A percentile compares a stretch with the other conserved stretches of the same genome.
These are phyloP conservation scores for Aureobasidium sp. DNA, from an alignment of 2,329 filamentous ascomycete genomes.

Conservation along the genomic window DNA sequence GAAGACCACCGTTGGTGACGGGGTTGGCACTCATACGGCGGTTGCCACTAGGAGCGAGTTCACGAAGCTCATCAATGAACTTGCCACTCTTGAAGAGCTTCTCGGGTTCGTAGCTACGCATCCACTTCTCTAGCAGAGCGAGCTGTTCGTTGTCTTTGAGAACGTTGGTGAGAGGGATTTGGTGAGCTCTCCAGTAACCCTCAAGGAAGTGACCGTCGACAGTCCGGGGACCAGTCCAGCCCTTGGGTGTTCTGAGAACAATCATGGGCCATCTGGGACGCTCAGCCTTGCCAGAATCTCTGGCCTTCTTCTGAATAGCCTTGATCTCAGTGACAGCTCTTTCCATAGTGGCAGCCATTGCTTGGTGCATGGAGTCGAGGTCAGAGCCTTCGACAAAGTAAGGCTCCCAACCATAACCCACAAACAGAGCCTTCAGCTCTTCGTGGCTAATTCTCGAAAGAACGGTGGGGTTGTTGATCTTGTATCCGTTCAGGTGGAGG, in stretches of 20 bases:
- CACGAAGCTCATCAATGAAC: slow-evolving; percentile 55
- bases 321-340: slow-evolving; percentile 63
- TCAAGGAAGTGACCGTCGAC: slow-evolving; percentile 62
- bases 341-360: slow-evolving; percentile 71
- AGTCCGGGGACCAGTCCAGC: slow-evolving; percentile 70
- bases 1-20: slow-evolving; percentile 62
- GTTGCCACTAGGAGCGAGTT: slow-evolving; percentile 57
- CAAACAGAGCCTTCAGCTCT: slow-evolving; percentile 61
- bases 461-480: slow-evolving; percentile 74
- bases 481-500: slow-evolving; percentile 75
- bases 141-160: slow-evolving; percentile 56
- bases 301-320: slow-evolving; percentile 62
- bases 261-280: slow-evolving; percentile 74
- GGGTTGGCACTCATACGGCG: slow-evolving; percentile 72
- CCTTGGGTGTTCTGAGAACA: slow-evolving; percentile 68
- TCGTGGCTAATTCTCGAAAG: slow-evolving; percentile 67
- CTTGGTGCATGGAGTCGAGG: slow-evolving; percentile 68
- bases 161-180: slow-evolving; percentile 68
- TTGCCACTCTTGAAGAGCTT: slow-evolving; percentile 60
- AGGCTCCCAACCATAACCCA: slow-evolving; percentile 70
- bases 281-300: slow-evolving; percentile 61
- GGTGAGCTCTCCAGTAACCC: slow-evolving; percentile 74
- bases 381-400: slow-evolving; percentile 76
- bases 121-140: slow-evolving; percentile 65
- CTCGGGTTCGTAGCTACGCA: slow-evolving; percentile 68